These are phyloP conservation scores for Neopestalotiopsis clavispora DNA, from an alignment of 2,329 filamentous ascomycete genomes.

Conservation along the genomic window DNA sequence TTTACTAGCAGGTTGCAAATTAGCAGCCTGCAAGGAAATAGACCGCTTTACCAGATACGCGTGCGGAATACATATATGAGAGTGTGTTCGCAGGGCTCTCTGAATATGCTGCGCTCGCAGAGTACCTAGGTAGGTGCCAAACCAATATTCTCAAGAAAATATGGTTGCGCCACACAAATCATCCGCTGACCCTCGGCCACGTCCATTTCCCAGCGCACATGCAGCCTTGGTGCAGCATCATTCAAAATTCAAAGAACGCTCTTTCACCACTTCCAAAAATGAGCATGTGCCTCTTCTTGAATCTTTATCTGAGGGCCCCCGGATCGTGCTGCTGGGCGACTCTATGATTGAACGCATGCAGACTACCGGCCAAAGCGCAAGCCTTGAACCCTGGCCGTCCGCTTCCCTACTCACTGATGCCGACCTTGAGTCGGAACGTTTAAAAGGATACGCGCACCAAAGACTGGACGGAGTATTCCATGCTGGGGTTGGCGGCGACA, in stretches of 20 bases:
- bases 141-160: too few species aligned
- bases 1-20: too few species aligned
- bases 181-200: background rate
- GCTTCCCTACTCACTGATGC: slow-evolving; percentile 8
- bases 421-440: background rate
- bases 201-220: rapidly evolving
- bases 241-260: slow-evolving; percentile 15
- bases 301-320: background rate
- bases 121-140: too few species aligned
- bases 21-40: too few species aligned
- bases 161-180: background rate
- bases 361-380: slow-evolving; percentile 23
- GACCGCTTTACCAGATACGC: too few species aligned
- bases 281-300: slow-evolving; percentile 7
- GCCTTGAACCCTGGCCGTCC: slow-evolving; percentile 24
- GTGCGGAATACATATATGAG: too few species aligned
- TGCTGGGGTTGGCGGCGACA: slow-evolving; percentile 31
- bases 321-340: slow-evolving; percentile 25
- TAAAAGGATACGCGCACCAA: background rate
- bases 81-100: too few species aligned
- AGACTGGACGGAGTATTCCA: slow-evolving; percentile 22
- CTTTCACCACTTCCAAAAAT: slow-evolving; percentile 6
- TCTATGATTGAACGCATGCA: slow-evolving; percentile 30
- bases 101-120: too few species aligned
- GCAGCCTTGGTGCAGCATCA: background rate